Conservation (phyloP, 768 basidiomycete species). For the Psilocybe sp. region DNA sequence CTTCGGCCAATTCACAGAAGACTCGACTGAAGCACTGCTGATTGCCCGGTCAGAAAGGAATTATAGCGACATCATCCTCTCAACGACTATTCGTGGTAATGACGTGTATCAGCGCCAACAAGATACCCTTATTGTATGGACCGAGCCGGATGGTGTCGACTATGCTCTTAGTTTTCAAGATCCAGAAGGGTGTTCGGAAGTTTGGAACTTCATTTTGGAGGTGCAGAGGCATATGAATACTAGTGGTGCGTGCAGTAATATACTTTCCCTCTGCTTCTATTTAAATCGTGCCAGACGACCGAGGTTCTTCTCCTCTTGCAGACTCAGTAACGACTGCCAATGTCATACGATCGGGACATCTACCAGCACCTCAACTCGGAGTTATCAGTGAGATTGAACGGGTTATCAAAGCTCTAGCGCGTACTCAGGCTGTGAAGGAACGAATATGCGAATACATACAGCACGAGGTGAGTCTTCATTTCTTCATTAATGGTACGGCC, state of each 20-base stretch:
- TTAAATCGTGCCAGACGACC: conserved; percentile 38
- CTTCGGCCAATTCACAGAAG: conserved; percentile 81
- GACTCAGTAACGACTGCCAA: conserved; percentile 57
- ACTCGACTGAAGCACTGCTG: conserved; percentile 73
- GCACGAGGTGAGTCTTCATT: conserved; percentile 57
- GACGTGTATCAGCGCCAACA: conserved; percentile 88
- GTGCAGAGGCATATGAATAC: conserved; percentile 82
- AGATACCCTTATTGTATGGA: conserved; percentile 99
- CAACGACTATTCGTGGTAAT: conserved; percentile 75
- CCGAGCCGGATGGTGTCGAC: conserved; percentile 90
- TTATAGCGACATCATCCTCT: conserved; percentile 69
- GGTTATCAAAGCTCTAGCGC: conserved; percentile 70
- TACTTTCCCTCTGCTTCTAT: conserved; percentile 4
- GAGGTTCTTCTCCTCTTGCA: conserved; percentile 56
- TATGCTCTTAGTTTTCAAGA: conserved; percentile 98
- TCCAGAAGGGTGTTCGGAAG: conserved; percentile 90
- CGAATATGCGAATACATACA: conserved; percentile 89
- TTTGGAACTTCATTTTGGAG: conserved; percentile 95
- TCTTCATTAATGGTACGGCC: conserved; percentile 1
- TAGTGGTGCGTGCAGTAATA: conserved; percentile 42
- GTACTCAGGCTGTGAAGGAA: conserved; percentile 74
- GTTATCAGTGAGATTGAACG: conserved; percentile 78
- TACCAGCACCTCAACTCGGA: conserved; percentile 75
- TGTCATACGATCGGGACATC: conserved; percentile 69
- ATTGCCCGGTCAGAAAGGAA: conserved; percentile 81